Conservation (phyloP, 352 stramenopile genomes). For the Sclerospora graminicola region DNA sequence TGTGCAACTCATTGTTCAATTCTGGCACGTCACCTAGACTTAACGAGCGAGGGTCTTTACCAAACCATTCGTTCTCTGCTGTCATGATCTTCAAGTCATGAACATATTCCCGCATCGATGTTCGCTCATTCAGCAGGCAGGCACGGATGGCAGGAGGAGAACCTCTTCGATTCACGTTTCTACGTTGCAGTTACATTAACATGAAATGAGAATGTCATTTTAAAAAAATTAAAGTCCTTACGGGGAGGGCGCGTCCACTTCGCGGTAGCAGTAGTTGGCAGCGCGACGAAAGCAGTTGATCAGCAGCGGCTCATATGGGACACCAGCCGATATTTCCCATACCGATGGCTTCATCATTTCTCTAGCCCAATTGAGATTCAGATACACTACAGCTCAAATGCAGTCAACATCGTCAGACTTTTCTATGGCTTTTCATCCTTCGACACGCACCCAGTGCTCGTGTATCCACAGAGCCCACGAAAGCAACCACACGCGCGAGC, state of each 20-base stretch:
- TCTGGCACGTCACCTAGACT: conserved; percentile 41
- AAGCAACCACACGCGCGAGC: conserved; percentile 52
- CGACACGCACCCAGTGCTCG: conserved; percentile 32
- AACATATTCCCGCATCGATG: conserved; percentile 81
- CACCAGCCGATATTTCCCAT: conserved; percentile 74
- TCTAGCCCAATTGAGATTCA: conserved; percentile 64
- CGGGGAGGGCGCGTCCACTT: conserved; percentile 78
- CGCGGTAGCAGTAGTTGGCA: conserved; percentile 80
- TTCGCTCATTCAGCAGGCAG: conserved; percentile 74
- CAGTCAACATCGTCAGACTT: background rate
- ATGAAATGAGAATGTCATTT: background rate
- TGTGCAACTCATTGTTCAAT: conserved; percentile 46
- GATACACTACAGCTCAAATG: conserved; percentile 36
- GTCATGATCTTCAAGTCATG: conserved; percentile 73
- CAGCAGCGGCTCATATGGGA: conserved; percentile 68
- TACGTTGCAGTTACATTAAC: conserved; percentile 15
- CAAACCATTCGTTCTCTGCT: conserved; percentile 58
- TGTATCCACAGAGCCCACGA: conserved; percentile 49
- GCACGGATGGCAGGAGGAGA: conserved; percentile 76
- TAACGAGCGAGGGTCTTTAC: conserved; percentile 29
- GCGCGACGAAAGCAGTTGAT: conserved; percentile 77
- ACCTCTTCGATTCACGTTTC: conserved; percentile 80
- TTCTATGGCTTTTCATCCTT: background rate
- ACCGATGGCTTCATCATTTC: conserved; percentile 75
- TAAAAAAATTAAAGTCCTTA: conserved; percentile 22